Base-by-base conservation (phyloP, 176 grass and related monocot genomes). In the Triticum timopheevii region DNA sequence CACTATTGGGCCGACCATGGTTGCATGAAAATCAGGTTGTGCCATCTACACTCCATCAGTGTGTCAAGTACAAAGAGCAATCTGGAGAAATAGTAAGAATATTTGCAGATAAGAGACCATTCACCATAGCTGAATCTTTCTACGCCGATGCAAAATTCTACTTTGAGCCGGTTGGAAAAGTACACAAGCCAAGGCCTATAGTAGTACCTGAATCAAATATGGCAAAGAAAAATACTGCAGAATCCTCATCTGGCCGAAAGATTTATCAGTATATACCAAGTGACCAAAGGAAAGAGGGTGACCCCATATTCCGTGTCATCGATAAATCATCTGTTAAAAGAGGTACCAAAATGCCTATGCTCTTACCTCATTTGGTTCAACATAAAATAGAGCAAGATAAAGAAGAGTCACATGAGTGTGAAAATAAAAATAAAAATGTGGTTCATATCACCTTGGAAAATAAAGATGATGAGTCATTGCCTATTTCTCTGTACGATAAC, bases 171-270 rank as follows among this genome's bases (percentile, higher is more conserved):
- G 5, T 83, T 28, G 34, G 31, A 1, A 74, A 83, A n/a, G 52
- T 77, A 22, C 5, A 34, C 9, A 77, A 77, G 10, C 23, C 28
- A 35, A 77, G 58, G 17, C 2, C 16, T 3, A 11, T 20, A 2
- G 0, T 16, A 4, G 3, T 24, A 23, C 4, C 0, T 10, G 19
- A 64, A 10, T 27, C 8, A 10, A 17, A 9, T 2, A 2, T 35
- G 1, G 2, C 7, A 7, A 2, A 45, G 0, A 15, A 4, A 11
- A 17, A 54, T 12, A 2, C 0, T 0, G 0, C 5, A 0, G 6
- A 63, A 31, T 61, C 27, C 0, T 36, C 56, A 3, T 33, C 10
- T 10, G 8, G 1, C 13, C 0, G 2, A 6, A 47, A 65, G 13
- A 16, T 24, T 34, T 76, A 84, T 1, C 61, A 56, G 19, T 77